A percentile compares a stretch with the other conserved stretches of the same genome.
phyloP scores from a whole-genome alignment of 257 asterid species.

The Fraxinus anomala region DNA sequence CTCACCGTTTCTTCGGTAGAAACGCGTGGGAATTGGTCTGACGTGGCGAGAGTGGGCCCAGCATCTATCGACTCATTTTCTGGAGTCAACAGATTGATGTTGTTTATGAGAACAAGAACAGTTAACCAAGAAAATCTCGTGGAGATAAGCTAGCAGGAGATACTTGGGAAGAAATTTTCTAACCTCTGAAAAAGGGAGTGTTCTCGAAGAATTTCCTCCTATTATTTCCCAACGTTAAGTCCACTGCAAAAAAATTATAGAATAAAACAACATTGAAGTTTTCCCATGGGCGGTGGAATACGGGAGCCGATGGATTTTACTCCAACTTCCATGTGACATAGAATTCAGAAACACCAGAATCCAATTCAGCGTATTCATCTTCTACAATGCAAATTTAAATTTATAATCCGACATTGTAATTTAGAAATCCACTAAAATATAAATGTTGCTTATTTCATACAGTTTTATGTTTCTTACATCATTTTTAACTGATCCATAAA shows the following conservation, averaged over 20 bases:
- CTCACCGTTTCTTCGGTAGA: too few relatives aligned
- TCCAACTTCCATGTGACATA: background rate
- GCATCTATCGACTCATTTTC: too few relatives aligned
- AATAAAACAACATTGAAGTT: background rate
- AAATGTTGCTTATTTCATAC: background rate
- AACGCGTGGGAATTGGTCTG: too few relatives aligned
- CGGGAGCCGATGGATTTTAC: background rate
- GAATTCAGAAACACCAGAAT: background rate
- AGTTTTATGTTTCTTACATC: background rate
- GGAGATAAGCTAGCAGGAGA: too few relatives aligned
- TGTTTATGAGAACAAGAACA: too few relatives aligned
- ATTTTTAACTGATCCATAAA: background rate
- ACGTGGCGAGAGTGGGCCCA: too few relatives aligned
- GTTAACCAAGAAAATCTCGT: too few relatives aligned
- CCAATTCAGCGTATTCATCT: background rate
- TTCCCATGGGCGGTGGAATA: slow-evolving; percentile 1
- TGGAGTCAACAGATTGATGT: too few relatives aligned
- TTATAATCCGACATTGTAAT: too few relatives aligned
- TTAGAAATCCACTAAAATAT: background rate
- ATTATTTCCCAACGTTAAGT: background rate
- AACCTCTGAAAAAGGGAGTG: too few relatives aligned
- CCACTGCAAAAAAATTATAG: background rate
- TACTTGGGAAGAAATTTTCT: too few relatives aligned
- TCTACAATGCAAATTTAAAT: background rate
- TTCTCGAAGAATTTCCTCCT: too few relatives aligned